phyloP scores from a whole-genome alignment of 2,329 filamentous ascomycete genomes.

The Mycosphaerella arachidis region DNA sequence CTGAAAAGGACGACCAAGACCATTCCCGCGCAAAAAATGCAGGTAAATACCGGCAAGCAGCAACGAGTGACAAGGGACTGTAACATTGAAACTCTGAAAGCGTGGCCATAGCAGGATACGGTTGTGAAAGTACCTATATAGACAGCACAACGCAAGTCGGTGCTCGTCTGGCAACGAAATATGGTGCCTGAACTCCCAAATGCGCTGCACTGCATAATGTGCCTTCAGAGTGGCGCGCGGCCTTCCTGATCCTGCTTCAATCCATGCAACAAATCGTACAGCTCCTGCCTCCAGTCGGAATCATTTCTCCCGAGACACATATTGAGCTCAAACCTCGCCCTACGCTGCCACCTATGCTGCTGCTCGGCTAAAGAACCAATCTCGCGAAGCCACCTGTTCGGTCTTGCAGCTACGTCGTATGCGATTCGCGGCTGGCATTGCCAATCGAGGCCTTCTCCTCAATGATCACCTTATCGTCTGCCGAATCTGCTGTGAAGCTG shows the following conservation, averaged over 20 bases:
- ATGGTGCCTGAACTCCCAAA: conserved; percentile 2
- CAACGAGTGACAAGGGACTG: not conserved
- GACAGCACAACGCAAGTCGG: not conserved
- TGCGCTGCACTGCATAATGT: not conserved
- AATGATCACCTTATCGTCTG: conserved; percentile 63
- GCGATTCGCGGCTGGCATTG: conserved; percentile 1
- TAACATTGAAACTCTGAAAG: not conserved
- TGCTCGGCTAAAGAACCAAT: conserved; percentile 4
- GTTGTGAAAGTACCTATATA: not conserved
- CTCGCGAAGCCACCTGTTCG: conserved; percentile 6
- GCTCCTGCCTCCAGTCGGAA: conserved; percentile 4
- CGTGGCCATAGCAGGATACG: not conserved
- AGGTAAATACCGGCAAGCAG: too few species aligned
- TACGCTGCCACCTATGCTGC: conserved; percentile 12
- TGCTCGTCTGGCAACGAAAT: not conserved
- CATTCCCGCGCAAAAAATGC: too few species aligned
- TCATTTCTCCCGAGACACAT: not conserved
- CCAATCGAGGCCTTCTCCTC: conserved; percentile 1
- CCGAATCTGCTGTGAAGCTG: conserved; percentile 76
- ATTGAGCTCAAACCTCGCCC: conserved; percentile 1
- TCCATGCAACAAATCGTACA: conserved; percentile 18
- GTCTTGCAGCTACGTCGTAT: conserved; percentile 13
- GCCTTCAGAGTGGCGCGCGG: not conserved
- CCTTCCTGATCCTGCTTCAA: conserved; percentile 8
- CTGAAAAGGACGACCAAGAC: too few species aligned